A percentile compares a stretch with the other conserved stretches of the same genome.
These are phyloP conservation scores for Tremellales sp. DNA, from an alignment of 1,284 basidiomycete species.

Conservation along the genomic window DNA sequence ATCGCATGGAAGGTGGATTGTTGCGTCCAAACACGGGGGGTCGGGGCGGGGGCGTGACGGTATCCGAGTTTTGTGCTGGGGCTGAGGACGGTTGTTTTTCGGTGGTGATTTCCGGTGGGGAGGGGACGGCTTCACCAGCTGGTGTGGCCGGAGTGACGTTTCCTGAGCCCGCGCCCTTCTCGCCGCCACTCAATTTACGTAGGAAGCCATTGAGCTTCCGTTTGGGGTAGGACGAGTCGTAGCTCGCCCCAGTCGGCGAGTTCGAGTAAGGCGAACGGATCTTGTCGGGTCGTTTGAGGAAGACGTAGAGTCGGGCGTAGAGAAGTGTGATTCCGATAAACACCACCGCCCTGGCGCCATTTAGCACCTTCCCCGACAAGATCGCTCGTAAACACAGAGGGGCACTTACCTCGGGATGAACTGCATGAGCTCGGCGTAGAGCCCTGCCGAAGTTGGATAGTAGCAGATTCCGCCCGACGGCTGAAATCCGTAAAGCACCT, in stretches of 20 bases:
- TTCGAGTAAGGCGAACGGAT: constrained; percentile 39
- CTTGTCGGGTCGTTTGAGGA: constrained; percentile 48
- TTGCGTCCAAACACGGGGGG: background rate
- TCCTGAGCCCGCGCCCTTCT: background rate
- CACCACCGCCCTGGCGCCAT: constrained; percentile 39
- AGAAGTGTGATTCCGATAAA: constrained; percentile 42
- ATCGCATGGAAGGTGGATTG: too few relatives aligned
- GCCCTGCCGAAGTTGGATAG: constrained; percentile 37
- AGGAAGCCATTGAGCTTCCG: background rate
- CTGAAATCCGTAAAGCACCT: constrained; percentile 37
- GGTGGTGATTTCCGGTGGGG: background rate
- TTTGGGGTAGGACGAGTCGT: constrained; percentile 1
- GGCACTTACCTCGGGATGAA: constrained; percentile 43
- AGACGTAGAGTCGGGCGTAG: constrained; percentile 48
- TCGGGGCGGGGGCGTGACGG: background rate
- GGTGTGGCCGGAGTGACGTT: background rate
- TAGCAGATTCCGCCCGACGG: constrained; percentile 45
- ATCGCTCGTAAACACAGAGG: background rate
- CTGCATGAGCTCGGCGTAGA: constrained; percentile 47
- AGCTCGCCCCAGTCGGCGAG: constrained; percentile 13
- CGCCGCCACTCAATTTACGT: background rate
- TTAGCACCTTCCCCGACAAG: too few relatives aligned
- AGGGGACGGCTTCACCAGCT: background rate
- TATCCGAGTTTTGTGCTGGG: background rate
- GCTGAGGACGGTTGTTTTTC: background rate